These are phyloP conservation scores for Plasmodium yoelii DNA, from an alignment of 169 alveolate genomes.

Conservation along the genomic window DNA sequence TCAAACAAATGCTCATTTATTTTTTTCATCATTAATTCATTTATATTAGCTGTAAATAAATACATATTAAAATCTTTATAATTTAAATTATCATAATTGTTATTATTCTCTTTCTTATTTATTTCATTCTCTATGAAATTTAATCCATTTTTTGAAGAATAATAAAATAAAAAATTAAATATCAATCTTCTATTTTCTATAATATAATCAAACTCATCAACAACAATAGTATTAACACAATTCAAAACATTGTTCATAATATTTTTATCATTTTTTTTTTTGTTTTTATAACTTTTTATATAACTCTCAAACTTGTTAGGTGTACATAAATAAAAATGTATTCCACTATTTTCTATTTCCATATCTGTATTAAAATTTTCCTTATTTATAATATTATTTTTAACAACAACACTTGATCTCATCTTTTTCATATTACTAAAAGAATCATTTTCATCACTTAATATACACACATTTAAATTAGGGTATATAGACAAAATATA, in stretches of 20 bases:
- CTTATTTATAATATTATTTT: slow-evolving; percentile 3
- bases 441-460: slow-evolving; percentile 57
- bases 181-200: slow-evolving; percentile 48
- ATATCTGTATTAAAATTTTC: slow-evolving; percentile 9
- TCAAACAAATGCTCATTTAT: slow-evolving; percentile 38
- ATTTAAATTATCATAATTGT: slow-evolving; percentile 13
- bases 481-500: slow-evolving; percentile 67
- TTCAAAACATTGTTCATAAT: slow-evolving; percentile 71
- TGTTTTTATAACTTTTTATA: slow-evolving; percentile 68
- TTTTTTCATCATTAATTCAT: slow-evolving; percentile 54
- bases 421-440: slow-evolving; percentile 10
- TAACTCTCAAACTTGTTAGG: slow-evolving; percentile 57
- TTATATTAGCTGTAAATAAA: slow-evolving; percentile 63
- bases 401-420: slow-evolving; percentile 10
- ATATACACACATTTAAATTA: slow-evolving; percentile 63
- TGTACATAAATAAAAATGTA: slow-evolving; percentile 56
- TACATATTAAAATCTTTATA: slow-evolving; percentile 30
- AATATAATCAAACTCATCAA: slow-evolving; percentile 67
- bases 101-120: neutral
- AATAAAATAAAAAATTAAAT: slow-evolving; percentile 37
- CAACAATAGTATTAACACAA: slow-evolving; percentile 55
- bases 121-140: slow-evolving; percentile 11
- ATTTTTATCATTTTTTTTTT: slow-evolving; percentile 56
- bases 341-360: slow-evolving; percentile 36
- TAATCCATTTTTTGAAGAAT: neutral